These are phyloP conservation scores for Aspergillus melleus DNA, from an alignment of 2,329 filamentous ascomycete genomes.

Conservation along the genomic window DNA sequence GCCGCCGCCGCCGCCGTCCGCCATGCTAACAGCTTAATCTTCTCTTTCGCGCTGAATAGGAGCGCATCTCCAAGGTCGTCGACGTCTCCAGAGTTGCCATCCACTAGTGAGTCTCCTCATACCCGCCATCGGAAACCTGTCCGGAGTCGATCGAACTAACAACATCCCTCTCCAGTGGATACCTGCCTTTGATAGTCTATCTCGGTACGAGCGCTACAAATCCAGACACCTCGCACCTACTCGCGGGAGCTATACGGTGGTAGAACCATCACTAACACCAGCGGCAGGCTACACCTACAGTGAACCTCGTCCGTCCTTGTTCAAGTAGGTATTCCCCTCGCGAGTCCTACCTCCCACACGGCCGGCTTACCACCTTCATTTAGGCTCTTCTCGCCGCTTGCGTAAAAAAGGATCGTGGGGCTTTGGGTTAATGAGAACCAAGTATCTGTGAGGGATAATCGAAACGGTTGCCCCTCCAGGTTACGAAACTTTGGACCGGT, in stretches of 20 bases:
- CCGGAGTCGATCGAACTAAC: conserved; percentile 18
- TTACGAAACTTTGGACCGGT: background rate
- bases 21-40: no score
- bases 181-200: conserved; percentile 94
- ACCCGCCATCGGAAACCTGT: background rate
- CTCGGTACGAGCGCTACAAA: conserved; percentile 63
- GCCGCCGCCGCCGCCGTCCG: background rate
- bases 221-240: background rate
- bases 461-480: background rate
- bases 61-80: conserved; percentile 96
- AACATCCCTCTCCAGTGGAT: conserved; percentile 64
- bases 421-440: background rate
- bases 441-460: background rate
- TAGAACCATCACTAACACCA: conserved; percentile 18
- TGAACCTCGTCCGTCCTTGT: conserved; percentile 80
- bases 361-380: conserved; percentile 16
- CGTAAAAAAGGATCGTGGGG: conserved; percentile 29
- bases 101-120: conserved; percentile 72
- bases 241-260: no score
- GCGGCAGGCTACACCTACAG: conserved; percentile 83
- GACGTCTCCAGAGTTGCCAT: conserved; percentile 90
- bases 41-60: conserved; percentile 53
- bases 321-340: conserved; percentile 55
- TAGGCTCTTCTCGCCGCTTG: conserved; percentile 46
- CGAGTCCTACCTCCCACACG: conserved; percentile 24